These are phyloP conservation scores for Trichoderma parareesei DNA, from an alignment of 495 filamentous ascomycete species.

Conservation along the genomic window DNA sequence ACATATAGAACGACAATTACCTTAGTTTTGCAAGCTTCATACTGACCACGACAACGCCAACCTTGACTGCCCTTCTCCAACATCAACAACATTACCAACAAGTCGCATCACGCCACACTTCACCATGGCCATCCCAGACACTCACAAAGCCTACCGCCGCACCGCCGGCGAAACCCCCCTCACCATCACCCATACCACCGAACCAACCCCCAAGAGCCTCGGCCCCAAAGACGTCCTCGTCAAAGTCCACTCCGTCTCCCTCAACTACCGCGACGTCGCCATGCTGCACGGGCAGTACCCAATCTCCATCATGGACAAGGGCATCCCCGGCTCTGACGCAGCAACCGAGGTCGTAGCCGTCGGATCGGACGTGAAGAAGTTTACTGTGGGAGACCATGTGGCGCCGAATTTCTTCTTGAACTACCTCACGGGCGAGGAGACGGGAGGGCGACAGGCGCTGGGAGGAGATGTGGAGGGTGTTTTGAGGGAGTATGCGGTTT, in stretches of 20 bases:
- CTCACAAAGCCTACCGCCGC: constrained; percentile 18
- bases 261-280: constrained; percentile 44
- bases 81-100: no score
- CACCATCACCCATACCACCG: constrained; percentile 14
- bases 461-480: constrained; percentile 24
- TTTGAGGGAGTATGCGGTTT: constrained; percentile 25
- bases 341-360: constrained; percentile 37
- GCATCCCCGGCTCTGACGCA: constrained; percentile 29
- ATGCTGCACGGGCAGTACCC: constrained; percentile 29
- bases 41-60: neutral
- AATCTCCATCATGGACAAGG: constrained; percentile 12
- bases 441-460: constrained; percentile 2
- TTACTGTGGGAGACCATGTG: constrained; percentile 27
- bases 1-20: no score
- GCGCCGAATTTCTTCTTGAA: constrained; percentile 16
- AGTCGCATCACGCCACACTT: neutral
- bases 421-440: constrained; percentile 16
- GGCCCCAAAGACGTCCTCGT: constrained; percentile 35
- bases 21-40: no score
- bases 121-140: constrained; percentile 15
- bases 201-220: constrained; percentile 17
- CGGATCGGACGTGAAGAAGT: constrained; percentile 25
- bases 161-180: constrained; percentile 11
- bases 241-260: constrained; percentile 37
- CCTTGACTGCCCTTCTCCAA: neutral